Base-by-base conservation (phyloP, 2,329 filamentous ascomycete species). In the Domatiomyces catenatus region DNA sequence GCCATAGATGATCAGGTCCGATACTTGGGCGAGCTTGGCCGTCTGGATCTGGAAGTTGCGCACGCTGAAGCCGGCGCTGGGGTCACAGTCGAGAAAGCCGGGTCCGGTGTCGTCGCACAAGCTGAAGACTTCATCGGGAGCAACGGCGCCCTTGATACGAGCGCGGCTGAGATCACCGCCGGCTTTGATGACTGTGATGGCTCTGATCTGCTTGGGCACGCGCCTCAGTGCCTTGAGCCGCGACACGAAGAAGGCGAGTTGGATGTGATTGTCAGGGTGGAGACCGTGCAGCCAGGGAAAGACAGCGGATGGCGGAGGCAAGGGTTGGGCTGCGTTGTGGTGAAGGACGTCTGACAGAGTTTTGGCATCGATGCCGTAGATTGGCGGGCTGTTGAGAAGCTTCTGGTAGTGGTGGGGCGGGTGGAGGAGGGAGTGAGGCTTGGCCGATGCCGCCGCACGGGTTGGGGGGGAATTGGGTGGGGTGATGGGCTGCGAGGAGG, bases 281-380 rank as follows among this genome's bases (percentile, higher is more conserved):
- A 96, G 71, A 20, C 92, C 92, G 68, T 98, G 92, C 20, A 95
- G 74, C 92, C 92, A 98, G 1, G 92, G 92, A 62, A 96, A 98
- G 54, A 96, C 86, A 54, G 81, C 75, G n/a, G 83, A 78, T 0
- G 92, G 81, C 50, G 90, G 81, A 5, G 92, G 90, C 20, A 96
- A 73, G 1, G 88, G 83, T 61, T 94, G 87, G 2, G 80, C 76
- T 2, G 90, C 78, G 52, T 80, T 71, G 60, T 89, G 79, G 56
- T 93, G 80, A 32, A 96, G 63, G 1, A 90, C 87, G 45, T 79
- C 73, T 8, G 80, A 79, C 44, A 95, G 73, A 24, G 77, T 77
- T 42, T 73, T 70, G 26, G 83, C 79, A 61, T 80, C 76, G 58
- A 96, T 80, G 44, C 81, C 77, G 66, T 86, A 94, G 22, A 95